Conservation (phyloP, 352 stramenopile species). For the Globisporangium mamillatum region DNA sequence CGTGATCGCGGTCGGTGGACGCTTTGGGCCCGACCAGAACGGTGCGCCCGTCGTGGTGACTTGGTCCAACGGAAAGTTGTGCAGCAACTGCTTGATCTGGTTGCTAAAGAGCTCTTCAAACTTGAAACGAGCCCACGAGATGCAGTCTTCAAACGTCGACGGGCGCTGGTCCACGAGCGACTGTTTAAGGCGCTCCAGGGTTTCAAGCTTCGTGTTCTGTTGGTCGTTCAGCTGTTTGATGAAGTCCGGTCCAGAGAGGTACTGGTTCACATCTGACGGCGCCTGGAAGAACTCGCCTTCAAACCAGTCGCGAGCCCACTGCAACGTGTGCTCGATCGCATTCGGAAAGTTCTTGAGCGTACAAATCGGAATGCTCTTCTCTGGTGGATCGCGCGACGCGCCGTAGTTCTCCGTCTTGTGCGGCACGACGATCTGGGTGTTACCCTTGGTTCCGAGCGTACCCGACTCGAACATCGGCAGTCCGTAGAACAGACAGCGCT, state of each 20-base stretch:
- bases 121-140: conserved; percentile 96
- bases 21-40: conserved; percentile 99
- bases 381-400: conserved; percentile 96
- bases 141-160: conserved; percentile 95
- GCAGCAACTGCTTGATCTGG: conserved; percentile 96
- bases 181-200: conserved; percentile 89
- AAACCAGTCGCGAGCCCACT: conserved; percentile 99
- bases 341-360: conserved; percentile 99
- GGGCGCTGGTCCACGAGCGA: conserved; percentile 93
- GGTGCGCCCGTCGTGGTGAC: conserved; percentile 94
- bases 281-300: conserved; percentile 98
- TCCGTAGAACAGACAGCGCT: conserved; percentile 95
- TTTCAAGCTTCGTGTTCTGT: conserved; percentile 97
- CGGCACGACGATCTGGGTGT: conserved; percentile 92
- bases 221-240: conserved; percentile 94
- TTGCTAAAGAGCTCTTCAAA: conserved; percentile 99
- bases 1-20: conserved; percentile 90
- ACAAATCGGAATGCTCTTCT: conserved; percentile 99
- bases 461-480: conserved; percentile 98
- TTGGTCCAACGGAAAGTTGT: conserved; percentile 99
- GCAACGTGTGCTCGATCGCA: conserved; percentile 98
- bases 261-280: conserved; percentile 95
- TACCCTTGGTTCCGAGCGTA: conserved; percentile 98
- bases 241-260: conserved; percentile 83
- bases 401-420: conserved; percentile 97